Evolutionary conservation across 1,139 yeast genomes (phyloP), one percentile per base, ranked within the genome.

Genomic region (Debaryomyces sp.): DNA sequence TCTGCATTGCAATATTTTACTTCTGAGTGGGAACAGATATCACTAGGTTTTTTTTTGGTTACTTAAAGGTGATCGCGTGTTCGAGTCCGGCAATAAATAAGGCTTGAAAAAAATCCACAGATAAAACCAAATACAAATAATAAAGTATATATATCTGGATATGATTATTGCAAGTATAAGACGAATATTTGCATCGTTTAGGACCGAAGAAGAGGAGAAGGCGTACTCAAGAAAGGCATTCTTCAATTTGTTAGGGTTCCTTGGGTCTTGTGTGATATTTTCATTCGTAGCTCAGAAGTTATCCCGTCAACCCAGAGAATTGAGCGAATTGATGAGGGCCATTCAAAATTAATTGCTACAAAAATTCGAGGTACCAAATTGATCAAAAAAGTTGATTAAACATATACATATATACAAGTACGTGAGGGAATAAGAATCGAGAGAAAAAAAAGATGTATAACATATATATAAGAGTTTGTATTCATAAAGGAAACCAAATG

Each of bases 121-220:
- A 35, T n/a, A 21, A 34, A 34, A 12, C n/a, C 5, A 22, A 15
- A 4, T 42, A 46, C 47, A 47, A 4, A 41, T 57, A 73, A 64
- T 64, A 38, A 24, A 13, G n/a, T n/a, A n/a, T 18, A 12, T 9
- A 13, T n/a, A 13, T 7, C n/a, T 39, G 7, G 27, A 37, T 43
- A 80, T 80, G 84, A 78, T 79, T 48, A 61, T 87, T 41, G 88
- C 87, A 42, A 87, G 89, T 60, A 78, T 87, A 43, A 71, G 96
- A 47, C 73, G 89, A 49, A 85, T 89, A 43, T 89, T 89, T 64
- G 86, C 92, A 38, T 86, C 95, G 4, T 89, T 89, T 59, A 70
- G 96, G 24, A 84, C 95, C 2, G 96, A 88, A 56, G 96, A 89
- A 56, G 96, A 89, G 59, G 96, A 89, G 63, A 70, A 94, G 48